phyloP scores from a whole-genome alignment of 2,329 filamentous ascomycete species.

The Elsinoe necatrix region DNA sequence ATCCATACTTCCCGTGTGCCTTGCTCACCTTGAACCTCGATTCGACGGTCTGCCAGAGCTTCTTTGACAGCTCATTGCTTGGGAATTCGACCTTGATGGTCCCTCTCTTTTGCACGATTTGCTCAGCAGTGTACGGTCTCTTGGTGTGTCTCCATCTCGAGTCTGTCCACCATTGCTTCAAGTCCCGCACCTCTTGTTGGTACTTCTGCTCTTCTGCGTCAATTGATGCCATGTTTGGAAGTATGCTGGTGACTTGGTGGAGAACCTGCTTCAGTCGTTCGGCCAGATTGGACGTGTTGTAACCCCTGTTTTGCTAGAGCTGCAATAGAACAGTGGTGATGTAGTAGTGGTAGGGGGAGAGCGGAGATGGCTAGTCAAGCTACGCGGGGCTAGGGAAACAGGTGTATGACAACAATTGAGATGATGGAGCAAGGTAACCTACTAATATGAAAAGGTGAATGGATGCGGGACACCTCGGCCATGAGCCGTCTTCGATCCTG shows the following conservation, averaged over 20 bases:
- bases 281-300: conserved; percentile 23
- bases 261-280: conserved; percentile 29
- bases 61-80: conserved; percentile 82
- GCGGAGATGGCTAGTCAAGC: conserved; percentile 4
- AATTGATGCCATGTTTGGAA: conserved; percentile 16
- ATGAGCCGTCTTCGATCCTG: conserved; percentile 13
- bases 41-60: conserved; percentile 88
- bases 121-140: conserved; percentile 87
- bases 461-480: conserved; percentile 15
- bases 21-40: conserved; percentile 65
- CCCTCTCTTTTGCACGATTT: conserved; percentile 92
- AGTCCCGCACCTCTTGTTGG: conserved; percentile 71
- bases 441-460: conserved; percentile 14
- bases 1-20: not conserved
- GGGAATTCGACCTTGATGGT: conserved; percentile 86
- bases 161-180: conserved; percentile 92
- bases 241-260: conserved; percentile 11
- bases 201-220: conserved; percentile 68
- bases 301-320: not conserved
- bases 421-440: conserved; percentile 9
- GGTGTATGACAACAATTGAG: conserved; percentile 6
- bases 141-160: conserved; percentile 88
- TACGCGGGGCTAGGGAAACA: conserved; percentile 6
- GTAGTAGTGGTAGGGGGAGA: not conserved
- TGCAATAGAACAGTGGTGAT: not conserved